Evolutionary conservation across 768 basidiomycete species (phyloP).

Genomic region (Russula sp.): DNA sequence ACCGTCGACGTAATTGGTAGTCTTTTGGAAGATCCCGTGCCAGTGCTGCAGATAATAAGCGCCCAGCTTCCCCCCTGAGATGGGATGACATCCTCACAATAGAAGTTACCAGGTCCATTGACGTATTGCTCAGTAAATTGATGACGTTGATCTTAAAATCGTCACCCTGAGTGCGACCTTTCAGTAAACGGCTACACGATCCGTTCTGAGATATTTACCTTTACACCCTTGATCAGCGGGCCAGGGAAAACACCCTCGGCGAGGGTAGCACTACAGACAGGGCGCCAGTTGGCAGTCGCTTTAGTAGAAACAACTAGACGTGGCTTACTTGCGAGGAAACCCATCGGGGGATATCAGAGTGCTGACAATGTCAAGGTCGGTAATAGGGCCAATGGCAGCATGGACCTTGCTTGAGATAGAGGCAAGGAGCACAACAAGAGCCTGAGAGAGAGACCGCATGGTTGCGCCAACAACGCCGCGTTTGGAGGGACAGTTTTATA

Average conservation of each 20-base stretch:
- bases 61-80: not conserved
- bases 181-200: too few relatives aligned
- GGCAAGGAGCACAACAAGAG: not conserved
- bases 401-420: not conserved
- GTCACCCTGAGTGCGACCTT: constrained; percentile 34
- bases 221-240: constrained; percentile 41
- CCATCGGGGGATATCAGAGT: constrained; percentile 25
- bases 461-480: not conserved
- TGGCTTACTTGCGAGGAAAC: constrained; percentile 19
- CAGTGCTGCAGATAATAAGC: constrained; percentile 38
- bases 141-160: constrained; percentile 39
- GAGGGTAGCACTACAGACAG: constrained; percentile 34
- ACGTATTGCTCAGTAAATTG: constrained; percentile 37
- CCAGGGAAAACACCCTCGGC: constrained; percentile 44
- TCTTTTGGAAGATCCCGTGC: constrained; percentile 45
- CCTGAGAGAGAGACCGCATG: not conserved
- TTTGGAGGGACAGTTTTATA: not conserved
- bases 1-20: constrained; percentile 33
- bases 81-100: constrained; percentile 32
- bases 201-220: not conserved
- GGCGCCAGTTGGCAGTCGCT: not conserved
- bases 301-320: not conserved
- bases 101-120: constrained; percentile 44
- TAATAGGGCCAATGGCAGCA: constrained; percentile 25
- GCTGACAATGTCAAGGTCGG: constrained; percentile 25